These are phyloP conservation scores for Penicillium thymicola DNA, from an alignment of 2,329 filamentous ascomycete genomes.

Conservation along the genomic window DNA sequence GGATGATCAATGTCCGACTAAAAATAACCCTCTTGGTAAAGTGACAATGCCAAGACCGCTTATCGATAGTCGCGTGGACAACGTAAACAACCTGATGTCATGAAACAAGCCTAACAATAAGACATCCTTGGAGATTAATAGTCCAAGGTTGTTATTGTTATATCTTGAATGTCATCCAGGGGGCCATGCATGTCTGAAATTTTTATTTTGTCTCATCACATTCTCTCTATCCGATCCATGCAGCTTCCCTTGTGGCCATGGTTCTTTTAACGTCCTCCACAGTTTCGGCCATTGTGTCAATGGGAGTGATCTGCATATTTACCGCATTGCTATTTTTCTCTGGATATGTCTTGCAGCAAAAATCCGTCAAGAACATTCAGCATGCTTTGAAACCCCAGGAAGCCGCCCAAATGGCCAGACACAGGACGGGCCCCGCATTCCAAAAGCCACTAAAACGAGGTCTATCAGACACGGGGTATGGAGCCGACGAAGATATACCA, in stretches of 20 bases:
- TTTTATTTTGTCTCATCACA: constrained; percentile 10
- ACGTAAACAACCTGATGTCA: constrained; percentile 32
- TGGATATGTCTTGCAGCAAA: constrained; percentile 83
- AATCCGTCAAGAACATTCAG: constrained; percentile 75
- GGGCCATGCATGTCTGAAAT: constrained; percentile 13
- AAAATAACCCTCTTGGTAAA: background rate
- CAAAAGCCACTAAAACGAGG: constrained; percentile 20
- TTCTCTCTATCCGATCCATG: constrained; percentile 13
- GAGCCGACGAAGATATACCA: constrained; percentile 16
- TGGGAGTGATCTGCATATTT: constrained; percentile 64
- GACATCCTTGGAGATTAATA: background rate
- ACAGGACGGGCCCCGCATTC: constrained; percentile 21
- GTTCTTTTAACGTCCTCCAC: constrained; percentile 46
- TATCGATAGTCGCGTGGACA: constrained; percentile 43
- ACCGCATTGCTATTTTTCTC: constrained; percentile 81
- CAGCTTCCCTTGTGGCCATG: constrained; percentile 32
- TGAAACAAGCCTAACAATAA: constrained; percentile 12
- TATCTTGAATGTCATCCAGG: background rate
- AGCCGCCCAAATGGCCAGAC: constrained; percentile 10
- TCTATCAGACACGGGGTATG: constrained; percentile 7
- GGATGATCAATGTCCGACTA: background rate
- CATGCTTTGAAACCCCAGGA: constrained; percentile 56
- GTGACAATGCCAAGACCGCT: constrained; percentile 26
- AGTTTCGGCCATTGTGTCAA: constrained; percentile 44
- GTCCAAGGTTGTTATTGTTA: background rate